Percentiles rank a stretch among this genome's conserved stretches.
Conservation (phyloP, 2,329 filamentous ascomycete genomes). For the Fusarium sp. region DNA sequence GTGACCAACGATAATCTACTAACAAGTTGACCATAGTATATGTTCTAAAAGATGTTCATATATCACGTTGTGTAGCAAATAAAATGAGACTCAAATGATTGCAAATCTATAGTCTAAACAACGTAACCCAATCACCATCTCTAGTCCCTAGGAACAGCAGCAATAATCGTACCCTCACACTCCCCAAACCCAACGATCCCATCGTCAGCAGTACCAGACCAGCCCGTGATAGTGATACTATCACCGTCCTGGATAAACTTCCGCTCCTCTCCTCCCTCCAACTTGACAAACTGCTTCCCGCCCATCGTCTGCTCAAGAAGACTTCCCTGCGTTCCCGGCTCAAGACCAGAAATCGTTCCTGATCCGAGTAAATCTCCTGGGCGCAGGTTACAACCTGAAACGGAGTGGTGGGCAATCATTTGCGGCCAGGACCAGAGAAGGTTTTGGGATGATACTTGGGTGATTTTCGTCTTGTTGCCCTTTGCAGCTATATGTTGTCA, state of each 20-base stretch:
- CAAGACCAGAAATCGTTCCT: slow-evolving; percentile 75
- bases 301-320: slow-evolving; percentile 75
- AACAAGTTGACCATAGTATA: fast-evolving
- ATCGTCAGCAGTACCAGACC: slow-evolving; percentile 15
- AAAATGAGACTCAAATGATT: fast-evolving
- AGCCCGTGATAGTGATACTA: slow-evolving; percentile 27
- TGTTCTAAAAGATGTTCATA: fast-evolving
- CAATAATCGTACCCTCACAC: slow-evolving; percentile 15
- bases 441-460: slow-evolving; percentile 44
- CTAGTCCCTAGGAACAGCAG: background rate
- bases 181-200: slow-evolving; percentile 34
- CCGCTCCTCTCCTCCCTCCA: slow-evolving; percentile 66
- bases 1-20: fast-evolving
- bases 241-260: slow-evolving; percentile 37
- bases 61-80: fast-evolving
- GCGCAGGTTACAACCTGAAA: slow-evolving; percentile 77
- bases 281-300: slow-evolving; percentile 69
- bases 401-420: slow-evolving; percentile 83
- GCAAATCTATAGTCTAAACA: background rate
- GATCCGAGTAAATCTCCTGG: slow-evolving; percentile 79
- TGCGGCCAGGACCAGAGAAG: slow-evolving; percentile 84
- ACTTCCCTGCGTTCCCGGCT: slow-evolving; percentile 70
- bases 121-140: background rate
- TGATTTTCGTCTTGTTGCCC: slow-evolving; percentile 43
- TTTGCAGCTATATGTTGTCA: slow-evolving; percentile 36